Evolutionary conservation across 192 early-diverging fungal genomes (phyloP).

Genomic region (Coemansia sp.): DNA sequence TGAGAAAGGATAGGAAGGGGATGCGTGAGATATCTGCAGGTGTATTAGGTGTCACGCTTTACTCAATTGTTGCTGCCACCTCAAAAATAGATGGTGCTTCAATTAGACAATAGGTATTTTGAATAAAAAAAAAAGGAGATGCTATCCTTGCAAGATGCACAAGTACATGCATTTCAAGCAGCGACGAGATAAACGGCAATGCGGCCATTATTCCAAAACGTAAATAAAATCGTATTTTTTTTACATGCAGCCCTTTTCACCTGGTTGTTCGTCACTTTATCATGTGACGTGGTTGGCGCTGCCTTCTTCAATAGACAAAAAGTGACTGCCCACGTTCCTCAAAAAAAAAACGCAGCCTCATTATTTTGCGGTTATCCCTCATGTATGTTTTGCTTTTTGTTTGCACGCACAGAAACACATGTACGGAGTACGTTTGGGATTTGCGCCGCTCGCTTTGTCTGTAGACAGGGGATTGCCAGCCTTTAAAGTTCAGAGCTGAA

Average conservation of each 20-base stretch:
- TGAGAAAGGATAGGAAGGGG: neutral
- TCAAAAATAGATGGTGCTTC: neutral
- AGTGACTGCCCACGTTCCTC: neutral
- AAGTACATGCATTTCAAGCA: neutral
- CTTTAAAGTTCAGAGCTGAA: no score
- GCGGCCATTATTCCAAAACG: neutral
- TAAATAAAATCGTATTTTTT: neutral
- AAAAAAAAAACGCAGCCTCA: neutral
- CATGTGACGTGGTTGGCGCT: neutral
- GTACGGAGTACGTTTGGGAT: neutral
- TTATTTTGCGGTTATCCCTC: neutral
- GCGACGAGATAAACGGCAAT: neutral
- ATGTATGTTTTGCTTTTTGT: neutral
- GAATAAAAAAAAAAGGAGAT: neutral
- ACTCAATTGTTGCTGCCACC: neutral
- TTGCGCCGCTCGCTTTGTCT: neutral
- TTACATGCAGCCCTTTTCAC: neutral
- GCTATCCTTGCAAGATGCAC: neutral
- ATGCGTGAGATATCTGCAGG: conserved; percentile 4
- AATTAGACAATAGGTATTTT: no score
- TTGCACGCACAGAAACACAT: neutral
- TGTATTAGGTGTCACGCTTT: conserved; percentile 4
- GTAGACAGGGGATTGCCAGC: neutral
- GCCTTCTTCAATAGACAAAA: neutral
- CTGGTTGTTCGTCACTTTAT: neutral